Percentiles rank a stretch among this genome's conserved stretches.
Evolutionary conservation across 2,329 filamentous ascomycete species (phyloP).

Genomic region (Diaporthe sp.): DNA sequence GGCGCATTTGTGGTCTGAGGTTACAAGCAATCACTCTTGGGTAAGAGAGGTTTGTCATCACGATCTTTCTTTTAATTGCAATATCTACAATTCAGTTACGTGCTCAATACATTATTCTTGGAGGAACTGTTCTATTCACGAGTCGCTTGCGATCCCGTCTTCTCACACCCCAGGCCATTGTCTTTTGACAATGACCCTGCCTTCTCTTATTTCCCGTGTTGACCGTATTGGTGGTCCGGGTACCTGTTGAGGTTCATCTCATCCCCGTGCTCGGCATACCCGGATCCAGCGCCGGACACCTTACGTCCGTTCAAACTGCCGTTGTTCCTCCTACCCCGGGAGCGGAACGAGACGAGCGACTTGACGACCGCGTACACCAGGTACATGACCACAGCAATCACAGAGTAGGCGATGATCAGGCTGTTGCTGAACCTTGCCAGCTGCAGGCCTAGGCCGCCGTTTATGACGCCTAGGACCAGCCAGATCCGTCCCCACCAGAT

Average conservation of each 20-base stretch:
- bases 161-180: neutral
- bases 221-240: neutral
- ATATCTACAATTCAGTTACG: conserved; percentile 6
- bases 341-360: conserved; percentile 37
- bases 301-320: neutral
- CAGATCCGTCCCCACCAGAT: conserved; percentile 74
- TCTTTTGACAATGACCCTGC: neutral
- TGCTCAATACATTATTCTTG: neutral
- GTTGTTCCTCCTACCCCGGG: neutral
- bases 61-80: neutral
- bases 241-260: conserved; percentile 34
- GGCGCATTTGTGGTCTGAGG: neutral
- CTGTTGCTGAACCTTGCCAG: conserved; percentile 57
- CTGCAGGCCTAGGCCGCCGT: conserved; percentile 73
- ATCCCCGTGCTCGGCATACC: conserved; percentile 31
- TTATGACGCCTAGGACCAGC: conserved; percentile 72
- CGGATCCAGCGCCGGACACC: conserved; percentile 28
- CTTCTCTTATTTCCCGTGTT: conserved; percentile 16
- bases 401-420: conserved; percentile 68
- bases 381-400: conserved; percentile 66
- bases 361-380: conserved; percentile 59
- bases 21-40: neutral
- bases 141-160: neutral
- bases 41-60: conserved; percentile 6
- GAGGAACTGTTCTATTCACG: neutral